phyloP scores from a whole-genome alignment of 75 land plant species.

The Pinus taeda region DNA sequence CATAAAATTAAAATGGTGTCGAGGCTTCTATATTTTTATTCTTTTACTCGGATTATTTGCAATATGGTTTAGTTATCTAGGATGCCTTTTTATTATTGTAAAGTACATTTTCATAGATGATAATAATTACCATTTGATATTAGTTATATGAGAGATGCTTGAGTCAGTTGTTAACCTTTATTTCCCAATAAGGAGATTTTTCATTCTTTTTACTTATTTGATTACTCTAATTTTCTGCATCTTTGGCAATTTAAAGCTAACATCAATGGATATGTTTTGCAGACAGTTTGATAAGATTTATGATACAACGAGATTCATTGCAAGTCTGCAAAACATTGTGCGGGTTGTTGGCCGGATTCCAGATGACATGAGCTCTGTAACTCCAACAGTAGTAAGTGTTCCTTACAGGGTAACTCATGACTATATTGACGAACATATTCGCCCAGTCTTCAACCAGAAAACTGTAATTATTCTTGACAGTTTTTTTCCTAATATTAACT shows the following conservation, averaged over 20 bases:
- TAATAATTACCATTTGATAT: background rate
- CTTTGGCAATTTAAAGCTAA: background rate
- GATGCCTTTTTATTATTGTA: background rate
- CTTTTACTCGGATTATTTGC: background rate
- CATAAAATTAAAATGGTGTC: background rate
- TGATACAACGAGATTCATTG: constrained; percentile 29
- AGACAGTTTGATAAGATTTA: constrained; percentile 40
- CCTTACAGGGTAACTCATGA: constrained; percentile 20
- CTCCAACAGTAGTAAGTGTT: constrained; percentile 14
- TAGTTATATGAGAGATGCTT: background rate
- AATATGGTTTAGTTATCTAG: background rate
- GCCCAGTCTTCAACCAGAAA: constrained; percentile 23
- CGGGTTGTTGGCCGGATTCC: constrained; percentile 36
- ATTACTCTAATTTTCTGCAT: background rate
- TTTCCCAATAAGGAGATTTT: background rate
- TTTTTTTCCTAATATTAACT: background rate
- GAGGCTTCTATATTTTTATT: background rate
- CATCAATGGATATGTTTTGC: background rate
- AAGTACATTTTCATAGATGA: background rate
- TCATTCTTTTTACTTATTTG: background rate
- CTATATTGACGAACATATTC: constrained; percentile 27
- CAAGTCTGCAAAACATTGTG: constrained; percentile 32
- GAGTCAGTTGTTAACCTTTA: background rate
- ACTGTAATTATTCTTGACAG: constrained; percentile 13
- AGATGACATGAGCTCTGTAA: constrained; percentile 15